Conservation (phyloP, 495 filamentous ascomycete species). For the Daldinia childiae region DNA sequence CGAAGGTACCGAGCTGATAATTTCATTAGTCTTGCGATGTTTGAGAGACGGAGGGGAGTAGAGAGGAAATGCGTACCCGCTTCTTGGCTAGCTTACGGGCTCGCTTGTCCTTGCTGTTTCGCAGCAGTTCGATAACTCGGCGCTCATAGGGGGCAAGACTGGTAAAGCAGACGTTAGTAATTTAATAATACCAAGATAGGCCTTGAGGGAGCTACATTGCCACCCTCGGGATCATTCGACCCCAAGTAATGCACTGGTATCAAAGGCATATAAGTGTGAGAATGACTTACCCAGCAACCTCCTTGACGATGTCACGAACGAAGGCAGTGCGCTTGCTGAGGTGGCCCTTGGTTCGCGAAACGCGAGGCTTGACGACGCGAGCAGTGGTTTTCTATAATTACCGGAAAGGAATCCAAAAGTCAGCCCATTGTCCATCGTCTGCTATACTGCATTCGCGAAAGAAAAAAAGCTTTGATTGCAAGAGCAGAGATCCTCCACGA, state of each 20-base stretch:
- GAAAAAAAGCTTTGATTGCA: constrained; percentile 40
- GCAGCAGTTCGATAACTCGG: constrained; percentile 96
- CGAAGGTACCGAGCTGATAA: constrained; percentile 89
- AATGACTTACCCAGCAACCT: constrained; percentile 81
- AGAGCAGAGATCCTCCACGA: constrained; percentile 70
- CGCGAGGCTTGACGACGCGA: constrained; percentile 82
- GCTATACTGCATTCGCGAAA: constrained; percentile 41
- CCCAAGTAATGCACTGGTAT: neutral
- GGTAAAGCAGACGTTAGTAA: constrained; percentile 39
- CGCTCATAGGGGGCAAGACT: constrained; percentile 97
- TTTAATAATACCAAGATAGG: neutral
- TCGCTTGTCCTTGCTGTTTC: constrained; percentile 99
- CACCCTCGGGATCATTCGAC: neutral
- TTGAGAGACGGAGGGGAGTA: neutral
- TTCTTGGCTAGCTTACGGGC: constrained; percentile 99
- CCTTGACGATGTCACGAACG: constrained; percentile 86
- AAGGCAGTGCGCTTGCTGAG: constrained; percentile 92
- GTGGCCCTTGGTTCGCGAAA: constrained; percentile 90
- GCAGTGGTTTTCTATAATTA: constrained; percentile 85
- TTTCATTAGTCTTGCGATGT: constrained; percentile 21
- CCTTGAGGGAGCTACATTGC: neutral
- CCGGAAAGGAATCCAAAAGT: constrained; percentile 52
- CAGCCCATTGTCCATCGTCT: constrained; percentile 55
- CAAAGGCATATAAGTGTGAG: neutral
- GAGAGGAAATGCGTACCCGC: constrained; percentile 69